phyloP scores from a whole-genome alignment of 129 eudicot genomes.

The Helianthus tuberosus region DNA sequence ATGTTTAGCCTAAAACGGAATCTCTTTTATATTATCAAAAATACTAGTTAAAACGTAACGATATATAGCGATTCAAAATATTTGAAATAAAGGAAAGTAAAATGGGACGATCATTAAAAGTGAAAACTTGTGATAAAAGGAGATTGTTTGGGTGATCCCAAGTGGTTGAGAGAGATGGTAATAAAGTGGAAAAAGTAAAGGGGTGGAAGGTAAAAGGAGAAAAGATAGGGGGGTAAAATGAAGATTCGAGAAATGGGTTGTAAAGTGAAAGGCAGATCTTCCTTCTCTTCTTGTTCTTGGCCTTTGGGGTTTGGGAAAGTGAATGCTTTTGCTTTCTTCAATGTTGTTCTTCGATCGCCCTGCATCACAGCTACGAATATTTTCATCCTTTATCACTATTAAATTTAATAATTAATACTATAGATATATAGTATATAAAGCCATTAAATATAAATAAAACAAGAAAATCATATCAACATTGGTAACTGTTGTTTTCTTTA shows the following conservation, averaged over 20 bases:
- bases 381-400: slow-evolving; percentile 9
- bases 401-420: neutral
- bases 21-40: neutral
- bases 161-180: slow-evolving; percentile 19
- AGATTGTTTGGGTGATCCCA: slow-evolving; percentile 38
- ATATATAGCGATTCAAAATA: slow-evolving; percentile 10
- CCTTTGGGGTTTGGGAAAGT: slow-evolving; percentile 41
- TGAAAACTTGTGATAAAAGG: slow-evolving; percentile 28
- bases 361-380: slow-evolving; percentile 28
- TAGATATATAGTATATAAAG: no score
- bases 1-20: neutral
- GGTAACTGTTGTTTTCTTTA: no score
- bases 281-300: slow-evolving; percentile 23
- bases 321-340: slow-evolving; percentile 43
- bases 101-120: slow-evolving; percentile 20
- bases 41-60: neutral
- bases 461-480: no score
- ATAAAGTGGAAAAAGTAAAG: slow-evolving; percentile 25
- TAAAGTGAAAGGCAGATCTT: slow-evolving; percentile 43
- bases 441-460: no score
- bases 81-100: slow-evolving; percentile 29
- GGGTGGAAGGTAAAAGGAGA: slow-evolving; percentile 29
- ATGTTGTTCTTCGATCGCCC: slow-evolving; percentile 36
- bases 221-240: slow-evolving; percentile 26
- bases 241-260: slow-evolving; percentile 30